phyloP scores from a whole-genome alignment of 2,329 filamentous ascomycete species.

The Berkeleyomyces basicola region DNA sequence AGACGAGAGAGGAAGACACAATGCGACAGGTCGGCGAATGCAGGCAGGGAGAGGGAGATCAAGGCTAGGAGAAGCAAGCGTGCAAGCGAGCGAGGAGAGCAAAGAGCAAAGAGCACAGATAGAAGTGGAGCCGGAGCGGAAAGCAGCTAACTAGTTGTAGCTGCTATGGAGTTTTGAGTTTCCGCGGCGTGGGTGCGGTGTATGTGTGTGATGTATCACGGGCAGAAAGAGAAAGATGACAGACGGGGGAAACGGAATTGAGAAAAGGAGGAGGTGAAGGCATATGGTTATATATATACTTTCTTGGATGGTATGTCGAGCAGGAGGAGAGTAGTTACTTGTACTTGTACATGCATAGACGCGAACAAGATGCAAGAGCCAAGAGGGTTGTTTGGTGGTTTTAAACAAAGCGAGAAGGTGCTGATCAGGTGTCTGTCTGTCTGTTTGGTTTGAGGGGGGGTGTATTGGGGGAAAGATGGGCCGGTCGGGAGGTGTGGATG shows the following conservation, averaged over 20 bases:
- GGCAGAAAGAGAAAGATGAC: not conserved
- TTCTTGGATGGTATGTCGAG: not conserved
- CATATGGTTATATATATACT: not conserved
- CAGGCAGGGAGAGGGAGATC: not conserved
- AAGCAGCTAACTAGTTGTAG: not conserved
- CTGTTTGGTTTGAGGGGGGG: not conserved
- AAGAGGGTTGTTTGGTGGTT: not conserved
- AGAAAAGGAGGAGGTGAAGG: not conserved
- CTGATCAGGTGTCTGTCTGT: not conserved
- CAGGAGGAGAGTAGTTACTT: too few relatives aligned
- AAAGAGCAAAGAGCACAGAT: not conserved
- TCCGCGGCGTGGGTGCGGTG: not conserved
- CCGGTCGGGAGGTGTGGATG: not conserved
- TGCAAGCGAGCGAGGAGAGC: not conserved
- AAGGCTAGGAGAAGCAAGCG: not conserved
- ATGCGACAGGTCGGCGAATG: conserved; percentile 3
- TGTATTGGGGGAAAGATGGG: not conserved
- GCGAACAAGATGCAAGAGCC: not conserved
- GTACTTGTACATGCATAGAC: too few relatives aligned
- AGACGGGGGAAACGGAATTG: not conserved
- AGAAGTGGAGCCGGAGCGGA: not conserved
- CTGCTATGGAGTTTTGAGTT: not conserved
- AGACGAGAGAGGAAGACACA: not conserved
- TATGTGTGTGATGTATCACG: not conserved
- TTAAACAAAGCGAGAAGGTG: not conserved